Conservation (phyloP, 2,329 filamentous ascomycete species). For the Rhynchosporium agropyri region DNA sequence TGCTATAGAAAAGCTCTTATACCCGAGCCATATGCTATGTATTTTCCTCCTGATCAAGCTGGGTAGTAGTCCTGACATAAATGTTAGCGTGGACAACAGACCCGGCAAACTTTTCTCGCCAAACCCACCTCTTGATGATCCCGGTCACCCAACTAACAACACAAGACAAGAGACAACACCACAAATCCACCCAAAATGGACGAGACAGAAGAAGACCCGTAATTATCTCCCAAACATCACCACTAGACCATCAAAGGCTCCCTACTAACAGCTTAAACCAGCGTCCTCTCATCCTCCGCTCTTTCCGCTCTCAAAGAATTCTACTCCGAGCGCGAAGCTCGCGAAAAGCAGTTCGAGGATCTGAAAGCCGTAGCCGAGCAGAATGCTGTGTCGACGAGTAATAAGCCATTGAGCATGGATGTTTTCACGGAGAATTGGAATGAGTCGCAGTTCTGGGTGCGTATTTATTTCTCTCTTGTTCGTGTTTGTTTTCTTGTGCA, state of each 20-base stretch:
- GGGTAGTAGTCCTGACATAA: not conserved
- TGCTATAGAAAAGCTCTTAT: no score
- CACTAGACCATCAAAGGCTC: not conserved
- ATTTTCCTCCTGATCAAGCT: not conserved
- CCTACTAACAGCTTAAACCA: constrained; percentile 38
- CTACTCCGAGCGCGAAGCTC: constrained; percentile 70
- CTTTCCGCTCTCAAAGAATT: constrained; percentile 73
- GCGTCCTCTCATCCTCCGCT: constrained; percentile 66
- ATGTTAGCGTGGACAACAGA: not conserved
- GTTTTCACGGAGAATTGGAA: constrained; percentile 82
- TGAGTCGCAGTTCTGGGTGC: constrained; percentile 80
- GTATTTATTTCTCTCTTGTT: constrained; percentile 29
- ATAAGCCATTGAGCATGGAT: constrained; percentile 59
- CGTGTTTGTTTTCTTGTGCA: no score
- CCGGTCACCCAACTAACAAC: constrained; percentile 2
- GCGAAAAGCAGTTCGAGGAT: constrained; percentile 67
- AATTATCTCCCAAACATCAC: not conserved
- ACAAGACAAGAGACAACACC: not conserved
- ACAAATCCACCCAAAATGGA: constrained; percentile 23
- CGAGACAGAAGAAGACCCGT: constrained; percentile 30
- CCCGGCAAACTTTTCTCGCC: constrained; percentile 23
- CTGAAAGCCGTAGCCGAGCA: constrained; percentile 65
- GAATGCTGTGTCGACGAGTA: constrained; percentile 37
- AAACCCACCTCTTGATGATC: constrained; percentile 1
- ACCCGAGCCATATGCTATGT: not conserved